Evolutionary conservation across 2,329 filamentous ascomycete genomes (phyloP).

Genomic region (Westerdykella sp.): DNA sequence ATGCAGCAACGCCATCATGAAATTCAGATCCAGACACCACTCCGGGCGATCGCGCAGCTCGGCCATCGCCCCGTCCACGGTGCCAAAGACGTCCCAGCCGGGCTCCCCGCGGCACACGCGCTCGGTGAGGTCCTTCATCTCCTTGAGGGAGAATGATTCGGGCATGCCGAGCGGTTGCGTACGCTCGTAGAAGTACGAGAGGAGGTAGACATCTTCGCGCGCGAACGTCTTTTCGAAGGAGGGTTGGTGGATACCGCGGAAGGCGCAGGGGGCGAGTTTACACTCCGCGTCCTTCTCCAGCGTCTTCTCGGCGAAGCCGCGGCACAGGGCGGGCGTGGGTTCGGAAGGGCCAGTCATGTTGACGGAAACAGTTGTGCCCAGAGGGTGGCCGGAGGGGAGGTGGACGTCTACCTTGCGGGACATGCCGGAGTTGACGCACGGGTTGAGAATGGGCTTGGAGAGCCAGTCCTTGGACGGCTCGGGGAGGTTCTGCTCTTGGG

Average conservation of each 20-base stretch:
- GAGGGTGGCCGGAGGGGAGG: slow-evolving; percentile 58
- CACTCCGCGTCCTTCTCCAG: slow-evolving; percentile 81
- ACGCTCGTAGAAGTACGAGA: slow-evolving; percentile 97
- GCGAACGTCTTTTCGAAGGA: slow-evolving; percentile 87
- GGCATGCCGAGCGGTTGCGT: slow-evolving; percentile 93
- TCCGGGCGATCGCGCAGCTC: slow-evolving; percentile 80
- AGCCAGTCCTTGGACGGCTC: slow-evolving; percentile 55
- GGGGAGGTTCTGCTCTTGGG: not conserved
- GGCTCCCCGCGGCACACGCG: slow-evolving; percentile 75
- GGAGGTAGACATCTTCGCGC: slow-evolving; percentile 87
- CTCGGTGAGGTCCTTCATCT: slow-evolving; percentile 78
- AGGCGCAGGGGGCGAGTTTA: slow-evolving; percentile 84
- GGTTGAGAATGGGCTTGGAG: slow-evolving; percentile 66
- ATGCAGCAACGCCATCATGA: slow-evolving; percentile 88
- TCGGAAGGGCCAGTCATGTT: slow-evolving; percentile 82
- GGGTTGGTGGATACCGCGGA: slow-evolving; percentile 95
- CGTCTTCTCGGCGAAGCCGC: slow-evolving; percentile 81
- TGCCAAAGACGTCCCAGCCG: slow-evolving; percentile 74
- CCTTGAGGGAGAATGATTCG: slow-evolving; percentile 87
- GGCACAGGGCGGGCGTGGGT: slow-evolving; percentile 77
- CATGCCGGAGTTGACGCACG: slow-evolving; percentile 80
- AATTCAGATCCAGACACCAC: slow-evolving; percentile 91
- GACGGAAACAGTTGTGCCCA: slow-evolving; percentile 61
- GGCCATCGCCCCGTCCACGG: slow-evolving; percentile 67
- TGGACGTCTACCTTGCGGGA: slow-evolving; percentile 66